Evolutionary conservation across 768 basidiomycete genomes (phyloP).

Genomic region (Termitomyces sp.): DNA sequence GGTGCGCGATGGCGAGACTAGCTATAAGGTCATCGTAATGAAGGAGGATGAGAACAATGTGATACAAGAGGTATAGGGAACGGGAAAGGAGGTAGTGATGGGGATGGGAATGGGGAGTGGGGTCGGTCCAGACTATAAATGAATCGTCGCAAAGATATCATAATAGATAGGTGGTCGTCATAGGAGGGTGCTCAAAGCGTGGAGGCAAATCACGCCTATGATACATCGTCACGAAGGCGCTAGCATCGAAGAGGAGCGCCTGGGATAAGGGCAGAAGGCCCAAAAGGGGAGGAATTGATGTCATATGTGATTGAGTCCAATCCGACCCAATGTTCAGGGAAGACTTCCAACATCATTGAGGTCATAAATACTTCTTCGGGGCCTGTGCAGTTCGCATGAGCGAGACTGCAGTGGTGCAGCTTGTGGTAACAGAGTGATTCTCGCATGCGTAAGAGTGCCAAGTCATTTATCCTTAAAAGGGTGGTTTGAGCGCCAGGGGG

Average conservation of each 20-base stretch:
- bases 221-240: slow-evolving; percentile 8
- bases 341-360: slow-evolving; percentile 12
- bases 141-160: slow-evolving; percentile 17
- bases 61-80: not conserved
- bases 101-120: not conserved
- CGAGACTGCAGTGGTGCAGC: not conserved
- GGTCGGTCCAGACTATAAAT: slow-evolving; percentile 4
- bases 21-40: not conserved
- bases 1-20: slow-evolving; percentile 8
- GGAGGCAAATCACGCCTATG: not conserved
- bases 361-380: slow-evolving; percentile 17
- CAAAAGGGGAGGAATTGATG: slow-evolving; percentile 7
- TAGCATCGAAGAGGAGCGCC: slow-evolving; percentile 10
- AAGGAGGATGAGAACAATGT: not conserved
- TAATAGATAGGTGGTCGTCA: slow-evolving; percentile 11
- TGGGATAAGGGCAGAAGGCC: slow-evolving; percentile 12
- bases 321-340: slow-evolving; percentile 9
- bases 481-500: slow-evolving; percentile 11
- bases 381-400: not conserved
- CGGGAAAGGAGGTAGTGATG: not conserved
- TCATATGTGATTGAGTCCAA: slow-evolving; percentile 12
- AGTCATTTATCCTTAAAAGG: slow-evolving; percentile 8
- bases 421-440: not conserved
- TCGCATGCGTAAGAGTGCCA: not conserved
- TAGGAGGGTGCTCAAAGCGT: slow-evolving; percentile 2